Percentiles rank a stretch among this genome's conserved stretches.
Evolutionary conservation across 2,329 filamentous ascomycete genomes (phyloP).

Genomic region (Fusarium pseudocircinatum): DNA sequence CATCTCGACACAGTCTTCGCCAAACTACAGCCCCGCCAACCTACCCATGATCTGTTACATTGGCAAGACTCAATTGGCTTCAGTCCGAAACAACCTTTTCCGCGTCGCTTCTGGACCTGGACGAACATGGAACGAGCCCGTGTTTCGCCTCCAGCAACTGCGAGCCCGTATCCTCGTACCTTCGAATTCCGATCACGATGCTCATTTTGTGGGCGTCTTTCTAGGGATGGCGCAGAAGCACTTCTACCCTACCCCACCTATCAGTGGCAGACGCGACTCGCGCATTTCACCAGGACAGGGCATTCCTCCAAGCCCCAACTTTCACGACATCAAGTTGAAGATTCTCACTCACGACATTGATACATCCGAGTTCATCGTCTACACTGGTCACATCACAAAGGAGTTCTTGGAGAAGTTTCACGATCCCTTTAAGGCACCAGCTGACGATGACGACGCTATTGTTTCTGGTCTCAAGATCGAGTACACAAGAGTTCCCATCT

Average conservation of each 20-base stretch:
- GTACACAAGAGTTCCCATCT: slow-evolving; percentile 60
- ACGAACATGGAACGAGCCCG: slow-evolving; percentile 56
- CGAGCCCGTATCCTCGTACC: slow-evolving; percentile 60
- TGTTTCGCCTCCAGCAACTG: slow-evolving; percentile 58
- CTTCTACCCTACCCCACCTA: slow-evolving; percentile 53
- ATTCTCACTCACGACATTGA: slow-evolving; percentile 62
- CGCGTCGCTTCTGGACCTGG: slow-evolving; percentile 55
- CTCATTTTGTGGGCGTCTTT: slow-evolving; percentile 62
- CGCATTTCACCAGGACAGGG: slow-evolving; percentile 37
- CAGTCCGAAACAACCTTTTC: slow-evolving; percentile 59
- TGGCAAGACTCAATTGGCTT: slow-evolving; percentile 56
- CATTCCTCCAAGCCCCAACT: slow-evolving; percentile 45
- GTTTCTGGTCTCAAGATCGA: slow-evolving; percentile 56
- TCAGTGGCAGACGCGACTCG: slow-evolving; percentile 38
- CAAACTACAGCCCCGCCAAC: slow-evolving; percentile 34
- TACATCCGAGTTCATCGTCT: slow-evolving; percentile 62
- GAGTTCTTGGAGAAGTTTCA: slow-evolving; percentile 62
- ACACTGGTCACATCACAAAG: slow-evolving; percentile 59
- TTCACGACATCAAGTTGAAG: slow-evolving; percentile 60
- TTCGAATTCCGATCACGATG: slow-evolving; percentile 59
- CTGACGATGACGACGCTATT: slow-evolving; percentile 36
- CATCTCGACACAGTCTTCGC: slow-evolving; percentile 36
- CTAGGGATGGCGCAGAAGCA: slow-evolving; percentile 67
- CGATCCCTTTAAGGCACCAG: slow-evolving; percentile 54
- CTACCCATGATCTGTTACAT: slow-evolving; percentile 58